Evolutionary conservation across 768 basidiomycete species (phyloP).

Genomic region (Mycena vulgaris): DNA sequence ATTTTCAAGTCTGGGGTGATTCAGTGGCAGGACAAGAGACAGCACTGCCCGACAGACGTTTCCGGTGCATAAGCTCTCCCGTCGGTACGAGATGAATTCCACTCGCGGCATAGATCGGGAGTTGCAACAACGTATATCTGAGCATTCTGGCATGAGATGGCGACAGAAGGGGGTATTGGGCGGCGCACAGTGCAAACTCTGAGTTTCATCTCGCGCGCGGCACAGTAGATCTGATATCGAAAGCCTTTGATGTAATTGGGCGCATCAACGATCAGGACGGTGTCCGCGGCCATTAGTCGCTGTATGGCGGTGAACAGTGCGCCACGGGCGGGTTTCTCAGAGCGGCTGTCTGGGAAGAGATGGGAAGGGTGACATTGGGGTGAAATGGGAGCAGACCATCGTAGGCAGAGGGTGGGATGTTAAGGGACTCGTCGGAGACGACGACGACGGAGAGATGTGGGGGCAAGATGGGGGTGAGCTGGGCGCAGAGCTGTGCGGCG

Average conservation of each 20-base stretch:
- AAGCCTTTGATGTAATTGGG: slow-evolving; percentile 99
- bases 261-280: slow-evolving; percentile 90
- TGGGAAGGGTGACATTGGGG: slow-evolving; percentile 7
- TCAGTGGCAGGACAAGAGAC: slow-evolving; percentile 1
- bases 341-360: slow-evolving; percentile 69
- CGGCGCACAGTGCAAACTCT: slow-evolving; percentile 88
- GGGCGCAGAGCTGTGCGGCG: slow-evolving; percentile 71
- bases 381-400: slow-evolving; percentile 66
- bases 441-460: slow-evolving; percentile 62
- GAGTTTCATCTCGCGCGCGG: slow-evolving; percentile 89
- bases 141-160: slow-evolving; percentile 32
- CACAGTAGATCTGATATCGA: slow-evolving; percentile 98
- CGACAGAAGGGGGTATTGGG: slow-evolving; percentile 16
- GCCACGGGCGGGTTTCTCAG: slow-evolving; percentile 92
- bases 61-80: slow-evolving; percentile 70
- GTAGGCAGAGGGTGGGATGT: slow-evolving; percentile 77
- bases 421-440: slow-evolving; percentile 83
- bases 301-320: slow-evolving; percentile 88
- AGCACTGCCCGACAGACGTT: slow-evolving; percentile 70
- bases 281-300: slow-evolving; percentile 78
- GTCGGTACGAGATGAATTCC: slow-evolving; percentile 74
- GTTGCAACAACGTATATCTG: slow-evolving; percentile 85
- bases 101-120: slow-evolving; percentile 80
- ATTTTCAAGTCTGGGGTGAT: slow-evolving; percentile 78
- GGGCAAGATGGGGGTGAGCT: slow-evolving; percentile 72